Conservation (phyloP, 1,284 basidiomycete genomes). For the Puccinia coronata region DNA sequence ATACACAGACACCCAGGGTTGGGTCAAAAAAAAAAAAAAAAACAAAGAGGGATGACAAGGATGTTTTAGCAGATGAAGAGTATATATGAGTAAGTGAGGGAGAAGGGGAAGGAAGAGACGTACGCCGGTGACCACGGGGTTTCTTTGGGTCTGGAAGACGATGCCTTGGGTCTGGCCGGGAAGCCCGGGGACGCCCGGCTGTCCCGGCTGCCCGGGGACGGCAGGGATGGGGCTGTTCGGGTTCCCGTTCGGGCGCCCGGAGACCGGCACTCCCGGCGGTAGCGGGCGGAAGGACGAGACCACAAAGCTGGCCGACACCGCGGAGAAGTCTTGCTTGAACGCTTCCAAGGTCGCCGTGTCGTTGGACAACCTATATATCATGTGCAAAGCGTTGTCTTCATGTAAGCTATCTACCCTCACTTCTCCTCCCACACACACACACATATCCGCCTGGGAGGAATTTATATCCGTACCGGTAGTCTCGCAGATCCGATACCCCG, state of each 20-base stretch:
- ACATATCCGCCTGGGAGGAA: neutral
- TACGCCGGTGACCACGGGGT: constrained; percentile 33
- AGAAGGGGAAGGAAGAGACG: neutral
- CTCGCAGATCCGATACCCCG: constrained; percentile 25
- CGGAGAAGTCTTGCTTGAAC: constrained; percentile 24
- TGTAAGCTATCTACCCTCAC: too few relatives aligned
- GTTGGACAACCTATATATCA: constrained; percentile 35
- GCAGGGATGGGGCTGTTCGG: neutral
- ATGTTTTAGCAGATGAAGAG: neutral
- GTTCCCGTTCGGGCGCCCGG: constrained; percentile 15
- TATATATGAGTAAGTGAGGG: neutral
- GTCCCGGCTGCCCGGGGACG: neutral
- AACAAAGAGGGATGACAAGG: too few relatives aligned
- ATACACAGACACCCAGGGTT: neutral
- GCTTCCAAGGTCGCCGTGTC: constrained; percentile 28
- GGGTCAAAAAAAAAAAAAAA: too few relatives aligned
- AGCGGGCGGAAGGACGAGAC: neutral
- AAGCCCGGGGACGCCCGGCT: neutral
- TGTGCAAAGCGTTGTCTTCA: too few relatives aligned
- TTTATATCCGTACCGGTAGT: constrained; percentile 18
- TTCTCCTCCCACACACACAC: neutral
- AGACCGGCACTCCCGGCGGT: neutral
- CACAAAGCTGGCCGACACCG: neutral
- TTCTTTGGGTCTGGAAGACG: constrained; percentile 36
- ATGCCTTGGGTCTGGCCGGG: constrained; percentile 25